phyloP scores from a whole-genome alignment of 306 rosid species.

The Begonia masoniana region DNA sequence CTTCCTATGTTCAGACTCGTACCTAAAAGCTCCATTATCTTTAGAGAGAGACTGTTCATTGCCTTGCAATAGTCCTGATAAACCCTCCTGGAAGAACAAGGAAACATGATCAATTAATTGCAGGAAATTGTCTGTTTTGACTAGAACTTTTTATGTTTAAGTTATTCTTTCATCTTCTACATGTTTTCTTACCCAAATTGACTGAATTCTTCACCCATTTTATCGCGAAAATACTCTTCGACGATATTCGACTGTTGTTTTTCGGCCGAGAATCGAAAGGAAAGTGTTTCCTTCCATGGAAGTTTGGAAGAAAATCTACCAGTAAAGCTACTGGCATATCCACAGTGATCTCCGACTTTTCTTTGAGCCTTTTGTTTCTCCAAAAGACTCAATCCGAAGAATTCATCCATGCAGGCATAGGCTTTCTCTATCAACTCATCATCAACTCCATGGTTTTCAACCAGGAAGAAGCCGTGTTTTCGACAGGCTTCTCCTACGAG shows the following conservation, averaged over 20 bases:
- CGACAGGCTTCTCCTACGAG: background rate
- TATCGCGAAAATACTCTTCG: background rate
- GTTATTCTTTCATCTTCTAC: too few species aligned
- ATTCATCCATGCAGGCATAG: background rate
- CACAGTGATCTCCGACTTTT: conserved; percentile 4
- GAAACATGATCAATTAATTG: too few species aligned
- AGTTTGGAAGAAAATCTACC: conserved; percentile 1
- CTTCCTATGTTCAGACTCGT: background rate
- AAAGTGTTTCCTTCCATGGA: conserved; percentile 9
- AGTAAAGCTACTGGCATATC: conserved; percentile 5
- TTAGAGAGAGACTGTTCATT: background rate
- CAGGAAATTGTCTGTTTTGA: too few species aligned
- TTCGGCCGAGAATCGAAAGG: conserved; percentile 1
- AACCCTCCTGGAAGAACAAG: background rate
- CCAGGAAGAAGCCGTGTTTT: conserved; percentile 7
- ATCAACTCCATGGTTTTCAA: conserved; percentile 1
- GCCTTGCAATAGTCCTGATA: conserved; percentile 5
- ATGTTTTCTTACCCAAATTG: background rate
- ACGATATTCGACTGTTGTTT: background rate
- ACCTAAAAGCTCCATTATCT: conserved; percentile 1
- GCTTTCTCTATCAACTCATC: background rate
- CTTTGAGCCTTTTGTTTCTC: conserved; percentile 6
- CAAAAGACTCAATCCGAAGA: conserved; percentile 3
- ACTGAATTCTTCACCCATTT: background rate
- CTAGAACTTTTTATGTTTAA: too few species aligned